phyloP scores from a whole-genome alignment of 2,329 filamentous ascomycete genomes.

The Aspergillus tubingensis region DNA sequence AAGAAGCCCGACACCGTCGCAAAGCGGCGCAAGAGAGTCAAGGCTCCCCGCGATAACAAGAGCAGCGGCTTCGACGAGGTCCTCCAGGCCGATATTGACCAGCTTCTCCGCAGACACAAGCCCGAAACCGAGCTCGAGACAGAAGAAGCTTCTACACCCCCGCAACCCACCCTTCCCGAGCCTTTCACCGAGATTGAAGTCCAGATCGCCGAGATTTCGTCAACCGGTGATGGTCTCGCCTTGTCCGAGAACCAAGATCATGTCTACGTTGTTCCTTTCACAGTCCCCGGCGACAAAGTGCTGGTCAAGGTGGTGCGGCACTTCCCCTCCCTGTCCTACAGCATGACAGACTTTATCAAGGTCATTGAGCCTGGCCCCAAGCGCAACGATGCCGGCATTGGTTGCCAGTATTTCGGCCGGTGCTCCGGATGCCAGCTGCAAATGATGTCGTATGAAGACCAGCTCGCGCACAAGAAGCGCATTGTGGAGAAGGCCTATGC shows the following conservation, averaged over 20 bases:
- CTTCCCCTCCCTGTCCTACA: conserved; percentile 65
- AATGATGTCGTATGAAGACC: conserved; percentile 87
- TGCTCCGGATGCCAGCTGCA: conserved; percentile 97
- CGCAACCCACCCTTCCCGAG: conserved; percentile 56
- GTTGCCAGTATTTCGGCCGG: conserved; percentile 80
- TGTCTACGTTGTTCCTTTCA: conserved; percentile 86
- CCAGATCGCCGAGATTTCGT: conserved; percentile 79
- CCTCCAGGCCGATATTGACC: conserved; percentile 62
- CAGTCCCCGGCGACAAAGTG: conserved; percentile 79
- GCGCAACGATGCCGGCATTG: conserved; percentile 74
- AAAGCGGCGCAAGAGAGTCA: conserved; percentile 48
- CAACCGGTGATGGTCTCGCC: conserved; percentile 87
- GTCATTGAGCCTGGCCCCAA: conserved; percentile 71
- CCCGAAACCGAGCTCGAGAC: conserved; percentile 27
- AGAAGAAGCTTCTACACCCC: conserved; percentile 28
- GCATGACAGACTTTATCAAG: conserved; percentile 78
- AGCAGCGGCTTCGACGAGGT: conserved; percentile 69
- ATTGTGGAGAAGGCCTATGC: conserved; percentile 89
- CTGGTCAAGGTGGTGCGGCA: conserved; percentile 79
- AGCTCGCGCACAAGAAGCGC: conserved; percentile 78
- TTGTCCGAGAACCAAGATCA: conserved; percentile 65
- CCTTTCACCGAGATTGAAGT: conserved; percentile 76
- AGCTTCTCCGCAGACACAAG: conserved; percentile 37
- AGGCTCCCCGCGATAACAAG: conserved; percentile 61
- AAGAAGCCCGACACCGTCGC: conserved; percentile 27